Conservation (phyloP, 2,329 filamentous ascomycete species). For the Diaporthe australafricana region DNA sequence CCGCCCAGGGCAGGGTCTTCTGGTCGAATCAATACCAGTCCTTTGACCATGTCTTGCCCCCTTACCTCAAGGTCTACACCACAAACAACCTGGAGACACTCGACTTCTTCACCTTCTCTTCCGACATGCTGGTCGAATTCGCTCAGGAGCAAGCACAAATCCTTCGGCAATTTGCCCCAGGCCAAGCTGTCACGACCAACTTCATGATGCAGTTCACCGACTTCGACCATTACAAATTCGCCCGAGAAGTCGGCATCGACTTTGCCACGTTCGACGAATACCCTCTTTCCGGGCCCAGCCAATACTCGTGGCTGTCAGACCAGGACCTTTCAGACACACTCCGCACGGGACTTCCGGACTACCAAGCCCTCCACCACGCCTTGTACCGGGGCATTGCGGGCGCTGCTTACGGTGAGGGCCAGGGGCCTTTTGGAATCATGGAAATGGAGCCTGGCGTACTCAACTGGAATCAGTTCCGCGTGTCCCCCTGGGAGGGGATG, state of each 20-base stretch:
- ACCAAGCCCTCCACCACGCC: slow-evolving; percentile 40
- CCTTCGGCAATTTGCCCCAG: slow-evolving; percentile 38
- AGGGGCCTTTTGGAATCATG: slow-evolving; percentile 41
- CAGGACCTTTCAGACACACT: slow-evolving; percentile 38
- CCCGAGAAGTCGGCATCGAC: slow-evolving; percentile 40
- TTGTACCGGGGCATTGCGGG: slow-evolving; percentile 41
- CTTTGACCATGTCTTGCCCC: slow-evolving; percentile 40
- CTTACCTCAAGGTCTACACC: slow-evolving; percentile 41
- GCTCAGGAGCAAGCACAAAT: slow-evolving; percentile 41
- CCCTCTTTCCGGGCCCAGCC: slow-evolving; percentile 35
- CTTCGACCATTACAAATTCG: slow-evolving; percentile 41
- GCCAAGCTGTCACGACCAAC: slow-evolving; percentile 41
- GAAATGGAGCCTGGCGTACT: slow-evolving; percentile 43
- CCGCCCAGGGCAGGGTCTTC: slow-evolving; percentile 41
- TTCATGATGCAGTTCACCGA: slow-evolving; percentile 40
- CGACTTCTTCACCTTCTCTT: slow-evolving; percentile 42
- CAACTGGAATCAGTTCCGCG: slow-evolving; percentile 41
- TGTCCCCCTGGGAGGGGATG: slow-evolving; percentile 40
- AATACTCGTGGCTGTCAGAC: slow-evolving; percentile 38
- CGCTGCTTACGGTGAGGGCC: slow-evolving; percentile 37
- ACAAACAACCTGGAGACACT: slow-evolving; percentile 41
- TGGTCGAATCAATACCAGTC: slow-evolving; percentile 41
- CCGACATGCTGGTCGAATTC: slow-evolving; percentile 42
- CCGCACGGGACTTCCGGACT: slow-evolving; percentile 40
- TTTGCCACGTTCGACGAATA: slow-evolving; percentile 41